Evolutionary conservation across 23 red algal genomes (phyloP).

Genomic region (Gracilaria caudata): DNA sequence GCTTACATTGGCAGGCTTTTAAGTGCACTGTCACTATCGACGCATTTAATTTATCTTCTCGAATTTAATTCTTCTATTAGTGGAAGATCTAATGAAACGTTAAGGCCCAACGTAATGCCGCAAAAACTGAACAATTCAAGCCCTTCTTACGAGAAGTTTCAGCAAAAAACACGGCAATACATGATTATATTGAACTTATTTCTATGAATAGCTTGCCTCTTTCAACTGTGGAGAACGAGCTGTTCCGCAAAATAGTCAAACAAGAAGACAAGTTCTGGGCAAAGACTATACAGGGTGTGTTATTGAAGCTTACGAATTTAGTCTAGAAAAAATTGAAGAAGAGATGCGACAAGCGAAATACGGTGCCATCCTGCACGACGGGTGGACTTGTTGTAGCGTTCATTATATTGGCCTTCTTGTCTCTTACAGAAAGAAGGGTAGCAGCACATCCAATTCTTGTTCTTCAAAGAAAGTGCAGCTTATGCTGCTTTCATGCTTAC

Average conservation of each 20-base stretch:
- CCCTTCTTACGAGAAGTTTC: not conserved
- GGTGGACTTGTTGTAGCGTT: not conserved
- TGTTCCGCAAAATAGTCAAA: not conserved
- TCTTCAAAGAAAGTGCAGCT: not conserved
- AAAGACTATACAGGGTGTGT: not conserved
- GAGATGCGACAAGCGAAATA: not conserved
- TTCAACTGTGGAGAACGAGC: not conserved
- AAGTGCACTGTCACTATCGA: too few species aligned
- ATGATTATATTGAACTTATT: constrained; percentile 2
- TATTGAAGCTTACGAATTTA: not conserved
- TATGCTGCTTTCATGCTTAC: not conserved
- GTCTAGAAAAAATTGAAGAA: not conserved
- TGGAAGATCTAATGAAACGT: too few species aligned
- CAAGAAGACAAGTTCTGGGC: not conserved
- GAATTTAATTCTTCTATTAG: too few species aligned
- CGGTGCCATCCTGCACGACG: not conserved
- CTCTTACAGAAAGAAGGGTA: not conserved
- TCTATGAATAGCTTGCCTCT: not conserved
- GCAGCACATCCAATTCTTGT: not conserved
- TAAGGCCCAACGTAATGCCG: not conserved
- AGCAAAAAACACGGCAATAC: not conserved
- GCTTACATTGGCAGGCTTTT: too few species aligned
- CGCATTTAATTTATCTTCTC: too few species aligned
- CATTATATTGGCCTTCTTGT: not conserved
- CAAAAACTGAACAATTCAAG: not conserved